Conservation (phyloP, 305 asterid genomes). For the Plantago coronopus region DNA sequence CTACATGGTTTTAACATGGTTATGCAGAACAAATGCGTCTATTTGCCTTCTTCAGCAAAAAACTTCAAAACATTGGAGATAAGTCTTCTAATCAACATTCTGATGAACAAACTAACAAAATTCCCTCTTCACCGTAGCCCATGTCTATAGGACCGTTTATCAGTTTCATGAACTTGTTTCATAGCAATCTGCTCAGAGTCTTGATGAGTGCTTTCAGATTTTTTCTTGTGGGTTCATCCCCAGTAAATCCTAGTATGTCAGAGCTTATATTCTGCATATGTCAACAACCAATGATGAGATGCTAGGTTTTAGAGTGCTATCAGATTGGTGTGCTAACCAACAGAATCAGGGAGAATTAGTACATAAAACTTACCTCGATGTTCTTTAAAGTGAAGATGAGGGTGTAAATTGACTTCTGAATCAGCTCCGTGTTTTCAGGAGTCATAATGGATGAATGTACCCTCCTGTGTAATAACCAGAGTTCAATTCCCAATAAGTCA, state of each 20-base stretch:
- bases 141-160: neutral
- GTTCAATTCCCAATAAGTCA: neutral
- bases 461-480: conserved; percentile 46
- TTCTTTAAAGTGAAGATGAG: conserved; percentile 86
- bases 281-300: conserved; percentile 14
- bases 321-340: conserved; percentile 10
- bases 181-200: conserved; percentile 79
- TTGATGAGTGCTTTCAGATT: conserved; percentile 79
- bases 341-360: conserved; percentile 5
- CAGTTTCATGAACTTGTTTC: conserved; percentile 9
- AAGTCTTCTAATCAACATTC: neutral
- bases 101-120: neutral
- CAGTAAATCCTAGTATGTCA: conserved; percentile 75
- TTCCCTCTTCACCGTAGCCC: neutral
- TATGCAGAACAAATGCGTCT: neutral
- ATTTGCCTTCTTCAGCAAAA: neutral
- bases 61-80: neutral
- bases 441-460: conserved; percentile 74
- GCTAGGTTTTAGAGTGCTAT: conserved; percentile 7
- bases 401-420: conserved; percentile 69
- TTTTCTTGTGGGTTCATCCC: conserved; percentile 81
- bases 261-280: conserved; percentile 76
- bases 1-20: neutral
- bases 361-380: conserved; percentile 47
- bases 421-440: conserved; percentile 81